Evolutionary conservation across 768 basidiomycete species (phyloP).

Genomic region (Naganishia antarctica): DNA sequence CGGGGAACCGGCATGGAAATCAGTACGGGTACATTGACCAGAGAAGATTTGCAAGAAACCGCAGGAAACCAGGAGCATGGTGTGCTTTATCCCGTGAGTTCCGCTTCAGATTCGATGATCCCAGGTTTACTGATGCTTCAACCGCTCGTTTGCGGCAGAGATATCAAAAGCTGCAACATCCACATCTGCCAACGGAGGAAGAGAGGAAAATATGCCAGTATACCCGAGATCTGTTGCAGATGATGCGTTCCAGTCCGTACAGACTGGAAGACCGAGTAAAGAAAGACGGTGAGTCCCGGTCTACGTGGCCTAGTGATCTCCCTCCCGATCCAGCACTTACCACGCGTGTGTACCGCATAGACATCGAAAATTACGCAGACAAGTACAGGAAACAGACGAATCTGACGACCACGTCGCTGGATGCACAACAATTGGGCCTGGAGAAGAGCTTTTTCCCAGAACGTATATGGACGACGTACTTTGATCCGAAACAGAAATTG

Average conservation of each 20-base stretch:
- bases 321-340: too few relatives aligned
- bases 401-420: slow-evolving; percentile 16
- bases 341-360: too few relatives aligned
- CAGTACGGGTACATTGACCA: slow-evolving; percentile 19
- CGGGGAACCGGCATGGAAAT: slow-evolving; percentile 10
- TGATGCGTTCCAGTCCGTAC: slow-evolving; percentile 20
- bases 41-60: slow-evolving; percentile 19
- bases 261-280: slow-evolving; percentile 8
- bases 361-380: slow-evolving; percentile 24
- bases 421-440: slow-evolving; percentile 17
- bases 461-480: slow-evolving; percentile 26
- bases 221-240: slow-evolving; percentile 21
- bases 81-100: slow-evolving; percentile 21
- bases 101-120: too few relatives aligned
- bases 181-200: slow-evolving; percentile 4
- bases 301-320: too few relatives aligned
- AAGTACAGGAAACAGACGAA: slow-evolving; percentile 22
- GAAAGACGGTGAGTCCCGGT: slow-evolving; percentile 16
- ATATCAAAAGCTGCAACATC: slow-evolving; percentile 19
- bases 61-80: slow-evolving; percentile 6
- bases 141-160: not conserved
- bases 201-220: slow-evolving; percentile 19
- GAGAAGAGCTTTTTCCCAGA: slow-evolving; percentile 25
- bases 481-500: slow-evolving; percentile 22
- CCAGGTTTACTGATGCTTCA: not conserved